Conservation (phyloP, 169 alveolate genomes). For the Plasmodium falciparum region DNA sequence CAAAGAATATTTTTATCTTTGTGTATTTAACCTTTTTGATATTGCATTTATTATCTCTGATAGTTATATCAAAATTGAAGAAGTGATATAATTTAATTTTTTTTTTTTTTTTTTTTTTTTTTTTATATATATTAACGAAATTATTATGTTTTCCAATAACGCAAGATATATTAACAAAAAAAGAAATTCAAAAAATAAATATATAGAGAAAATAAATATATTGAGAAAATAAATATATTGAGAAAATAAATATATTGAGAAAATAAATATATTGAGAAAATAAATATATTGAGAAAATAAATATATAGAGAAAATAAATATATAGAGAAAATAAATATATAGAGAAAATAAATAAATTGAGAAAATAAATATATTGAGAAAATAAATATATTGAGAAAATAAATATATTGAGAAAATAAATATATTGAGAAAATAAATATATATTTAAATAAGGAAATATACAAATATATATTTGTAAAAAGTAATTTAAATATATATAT, state of each 20-base stretch:
- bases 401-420: too few relatives aligned
- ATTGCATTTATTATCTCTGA: conserved; percentile 54
- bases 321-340: neutral
- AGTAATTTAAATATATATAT: neutral
- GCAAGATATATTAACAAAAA: neutral
- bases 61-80: conserved; percentile 56
- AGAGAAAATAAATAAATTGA: too few relatives aligned
- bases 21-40: conserved; percentile 55
- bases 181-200: neutral
- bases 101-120: conserved; percentile 13
- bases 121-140: conserved; percentile 3
- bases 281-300: too few relatives aligned
- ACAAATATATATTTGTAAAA: too few relatives aligned
- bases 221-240: neutral
- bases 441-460: too few relatives aligned
- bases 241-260: too few relatives aligned
- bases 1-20: conserved; percentile 12
- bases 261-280: neutral
- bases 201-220: neutral
- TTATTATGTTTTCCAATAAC: neutral
- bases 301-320: neutral
- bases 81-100: conserved; percentile 5
- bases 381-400: neutral
- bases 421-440: neutral
- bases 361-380: too few relatives aligned